A percentile compares a stretch with the other conserved stretches of the same genome.
Evolutionary conservation across 2,329 filamentous ascomycete species (phyloP).

Genomic region (Cryphonectria nitschkei): DNA sequence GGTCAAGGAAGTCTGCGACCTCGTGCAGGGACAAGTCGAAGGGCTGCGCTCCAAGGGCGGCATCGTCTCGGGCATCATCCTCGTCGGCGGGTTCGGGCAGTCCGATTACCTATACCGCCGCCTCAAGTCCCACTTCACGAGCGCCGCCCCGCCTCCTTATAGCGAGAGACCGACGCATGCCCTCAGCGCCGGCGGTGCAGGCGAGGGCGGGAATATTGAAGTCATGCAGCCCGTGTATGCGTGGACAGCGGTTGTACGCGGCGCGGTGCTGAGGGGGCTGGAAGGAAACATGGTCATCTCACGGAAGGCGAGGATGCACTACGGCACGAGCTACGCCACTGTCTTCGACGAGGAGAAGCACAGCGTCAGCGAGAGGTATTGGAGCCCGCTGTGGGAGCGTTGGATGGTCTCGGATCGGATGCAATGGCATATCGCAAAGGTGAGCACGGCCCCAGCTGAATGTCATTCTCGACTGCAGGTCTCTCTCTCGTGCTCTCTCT

Average conservation of each 20-base stretch:
- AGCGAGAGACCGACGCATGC: constrained; percentile 73
- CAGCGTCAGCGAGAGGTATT: constrained; percentile 73
- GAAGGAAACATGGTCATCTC: constrained; percentile 81
- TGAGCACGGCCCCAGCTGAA: constrained; percentile 37
- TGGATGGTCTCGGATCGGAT: constrained; percentile 85
- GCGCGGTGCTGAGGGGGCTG: constrained; percentile 73
- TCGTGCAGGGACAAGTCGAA: constrained; percentile 70
- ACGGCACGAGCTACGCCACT: constrained; percentile 80
- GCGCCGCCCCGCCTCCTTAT: constrained; percentile 62
- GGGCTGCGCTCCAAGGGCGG: constrained; percentile 64
- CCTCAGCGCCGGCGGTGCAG: constrained; percentile 46
- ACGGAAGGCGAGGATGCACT: constrained; percentile 74
- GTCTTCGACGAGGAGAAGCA: constrained; percentile 79
- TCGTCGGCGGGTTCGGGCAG: constrained; percentile 82
- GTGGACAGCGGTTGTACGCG: constrained; percentile 80
- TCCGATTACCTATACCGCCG: constrained; percentile 75
- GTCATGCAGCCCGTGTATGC: constrained; percentile 83
- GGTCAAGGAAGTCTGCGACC: constrained; percentile 69
- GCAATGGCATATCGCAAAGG: constrained; percentile 85
- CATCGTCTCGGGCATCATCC: constrained; percentile 72
- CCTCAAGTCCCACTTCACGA: constrained; percentile 70
- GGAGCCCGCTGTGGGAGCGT: constrained; percentile 77
- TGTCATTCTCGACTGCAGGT: background rate
- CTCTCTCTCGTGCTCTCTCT: background rate
- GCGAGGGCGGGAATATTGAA: constrained; percentile 65